A percentile compares a stretch with the other conserved stretches of the same genome.
Evolutionary conservation across 2,329 filamentous ascomycete species (phyloP).

Genomic region (Aspergillus calidoustus): DNA sequence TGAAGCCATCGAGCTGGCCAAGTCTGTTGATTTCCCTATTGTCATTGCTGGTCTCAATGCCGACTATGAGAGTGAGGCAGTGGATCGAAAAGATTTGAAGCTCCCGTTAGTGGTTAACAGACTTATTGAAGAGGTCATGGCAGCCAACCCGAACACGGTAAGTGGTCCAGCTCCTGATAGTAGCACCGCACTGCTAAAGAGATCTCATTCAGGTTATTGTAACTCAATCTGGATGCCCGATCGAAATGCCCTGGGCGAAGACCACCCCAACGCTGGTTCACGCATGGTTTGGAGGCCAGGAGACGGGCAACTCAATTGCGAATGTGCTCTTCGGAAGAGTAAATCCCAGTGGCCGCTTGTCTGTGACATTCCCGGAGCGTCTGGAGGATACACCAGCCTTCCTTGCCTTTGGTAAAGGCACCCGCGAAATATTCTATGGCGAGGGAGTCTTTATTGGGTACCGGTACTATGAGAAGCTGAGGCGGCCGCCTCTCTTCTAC

Average conservation of each 20-base stretch:
- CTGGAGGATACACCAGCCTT: conserved; percentile 58
- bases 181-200: too few relatives aligned
- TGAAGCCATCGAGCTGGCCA: too few relatives aligned
- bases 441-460: conserved; percentile 81
- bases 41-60: too few relatives aligned
- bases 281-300: conserved; percentile 81
- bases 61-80: too few relatives aligned
- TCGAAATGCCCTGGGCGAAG: conserved; percentile 50
- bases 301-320: conserved; percentile 76
- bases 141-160: neutral
- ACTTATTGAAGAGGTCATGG: neutral
- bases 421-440: conserved; percentile 69
- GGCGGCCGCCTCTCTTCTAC: conserved; percentile 67
- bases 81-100: too few relatives aligned
- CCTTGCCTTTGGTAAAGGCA: conserved; percentile 66
- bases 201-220: conserved; percentile 55
- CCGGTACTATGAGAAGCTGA: conserved; percentile 72
- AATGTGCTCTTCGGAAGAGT: conserved; percentile 73
- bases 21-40: too few relatives aligned
- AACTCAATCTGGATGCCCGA: conserved; percentile 73
- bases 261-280: conserved; percentile 63
- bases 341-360: conserved; percentile 55
- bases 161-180: neutral
- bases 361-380: conserved; percentile 2
- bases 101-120: too few relatives aligned